Percentiles rank a stretch among this genome's conserved stretches.
Conservation (phyloP, 73 alveolate species). For the Halteria grandinella region DNA sequence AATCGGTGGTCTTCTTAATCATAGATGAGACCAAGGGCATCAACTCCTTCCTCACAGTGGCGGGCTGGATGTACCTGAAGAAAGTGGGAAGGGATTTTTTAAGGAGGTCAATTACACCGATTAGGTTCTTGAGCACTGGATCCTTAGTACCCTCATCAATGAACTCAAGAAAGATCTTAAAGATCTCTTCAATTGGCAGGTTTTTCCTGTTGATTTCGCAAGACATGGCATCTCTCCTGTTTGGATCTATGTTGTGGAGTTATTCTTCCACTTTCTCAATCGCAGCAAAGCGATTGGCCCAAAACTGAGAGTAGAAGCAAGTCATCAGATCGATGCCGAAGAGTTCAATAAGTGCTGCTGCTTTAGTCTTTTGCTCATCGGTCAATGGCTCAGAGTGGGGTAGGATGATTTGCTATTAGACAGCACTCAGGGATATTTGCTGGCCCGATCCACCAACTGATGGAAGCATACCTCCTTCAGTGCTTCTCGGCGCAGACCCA, state of each 20-base stretch:
- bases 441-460: no score
- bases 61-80: constrained; percentile 20
- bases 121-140: constrained; percentile 61
- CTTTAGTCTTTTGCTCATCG: constrained; percentile 37
- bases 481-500: no score
- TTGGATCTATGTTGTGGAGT: constrained; percentile 52
- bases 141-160: constrained; percentile 46
- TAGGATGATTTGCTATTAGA: constrained; percentile 8
- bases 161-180: constrained; percentile 40
- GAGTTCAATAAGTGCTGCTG: constrained; percentile 25
- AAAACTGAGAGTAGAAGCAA: constrained; percentile 51
- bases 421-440: background rate
- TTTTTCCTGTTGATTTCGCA: constrained; percentile 54
- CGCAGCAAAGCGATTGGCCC: constrained; percentile 65
- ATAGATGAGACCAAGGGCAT: constrained; percentile 36
- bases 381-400: constrained; percentile 64
- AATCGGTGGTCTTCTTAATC: constrained; percentile 58
- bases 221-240: constrained; percentile 55
- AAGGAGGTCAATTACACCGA: constrained; percentile 39
- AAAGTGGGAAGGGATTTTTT: constrained; percentile 59
- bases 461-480: background rate
- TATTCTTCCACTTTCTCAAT: constrained; percentile 49
- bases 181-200: constrained; percentile 54
- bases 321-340: constrained; percentile 46
- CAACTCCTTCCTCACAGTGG: background rate